These are phyloP conservation scores for Cairneyella variabilis DNA, from an alignment of 495 filamentous ascomycete species.

Conservation along the genomic window DNA sequence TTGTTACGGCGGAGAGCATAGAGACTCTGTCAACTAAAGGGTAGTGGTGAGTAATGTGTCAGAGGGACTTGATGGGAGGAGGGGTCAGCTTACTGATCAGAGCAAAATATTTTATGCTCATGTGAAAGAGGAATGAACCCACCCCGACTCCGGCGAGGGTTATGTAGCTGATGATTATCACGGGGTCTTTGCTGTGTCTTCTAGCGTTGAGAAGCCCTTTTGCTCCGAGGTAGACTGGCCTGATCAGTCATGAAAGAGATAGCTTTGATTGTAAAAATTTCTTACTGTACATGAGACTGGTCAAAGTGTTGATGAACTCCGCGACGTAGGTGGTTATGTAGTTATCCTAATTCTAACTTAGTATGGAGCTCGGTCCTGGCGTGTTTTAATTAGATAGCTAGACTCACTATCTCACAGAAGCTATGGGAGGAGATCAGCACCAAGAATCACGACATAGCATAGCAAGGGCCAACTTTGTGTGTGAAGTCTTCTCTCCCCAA, in stretches of 20 bases:
- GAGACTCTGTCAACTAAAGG: not conserved
- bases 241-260: not conserved
- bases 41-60: not conserved
- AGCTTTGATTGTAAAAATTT: no score
- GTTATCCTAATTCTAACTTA: no score
- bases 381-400: no score
- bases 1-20: conserved; percentile 29
- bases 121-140: not conserved
- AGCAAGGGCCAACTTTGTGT: not conserved
- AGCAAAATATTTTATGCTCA: not conserved
- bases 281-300: conserved; percentile 42
- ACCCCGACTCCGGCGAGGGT: not conserved
- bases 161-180: not conserved
- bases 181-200: not conserved
- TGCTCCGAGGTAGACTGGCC: not conserved
- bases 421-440: no score
- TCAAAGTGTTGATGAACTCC: conserved; percentile 50
- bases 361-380: no score
- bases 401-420: conserved; percentile 4
- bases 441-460: no score
- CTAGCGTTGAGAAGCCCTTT: not conserved
- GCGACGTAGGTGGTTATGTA: conserved; percentile 43
- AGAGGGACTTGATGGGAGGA: not conserved
- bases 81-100: not conserved
- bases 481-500: not conserved